Evolutionary conservation across 352 stramenopile species (phyloP).

Genomic region (Globisporangium heterothallicum): DNA sequence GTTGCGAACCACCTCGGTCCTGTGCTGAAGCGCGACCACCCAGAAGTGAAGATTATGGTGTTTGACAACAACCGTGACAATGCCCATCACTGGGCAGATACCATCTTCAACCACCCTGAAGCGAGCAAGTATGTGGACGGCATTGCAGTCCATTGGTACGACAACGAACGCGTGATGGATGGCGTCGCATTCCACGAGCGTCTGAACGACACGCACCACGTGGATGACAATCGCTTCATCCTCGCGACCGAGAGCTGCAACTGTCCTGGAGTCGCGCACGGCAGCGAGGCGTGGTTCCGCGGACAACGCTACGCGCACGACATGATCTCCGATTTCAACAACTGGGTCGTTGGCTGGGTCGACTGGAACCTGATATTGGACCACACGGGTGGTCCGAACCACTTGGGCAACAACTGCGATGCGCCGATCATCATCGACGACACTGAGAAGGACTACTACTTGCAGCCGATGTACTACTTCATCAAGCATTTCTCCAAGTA

Average conservation of each 20-base stretch:
- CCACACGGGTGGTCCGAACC: slow-evolving; percentile 84
- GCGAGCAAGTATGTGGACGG: slow-evolving; percentile 80
- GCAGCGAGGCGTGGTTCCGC: slow-evolving; percentile 70
- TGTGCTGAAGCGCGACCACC: slow-evolving; percentile 79
- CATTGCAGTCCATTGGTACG: slow-evolving; percentile 91
- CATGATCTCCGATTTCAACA: slow-evolving; percentile 89
- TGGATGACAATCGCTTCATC: slow-evolving; percentile 57
- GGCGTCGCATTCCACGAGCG: slow-evolving; percentile 65
- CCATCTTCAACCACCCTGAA: slow-evolving; percentile 56
- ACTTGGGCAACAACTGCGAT: slow-evolving; percentile 74
- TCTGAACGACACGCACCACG: slow-evolving; percentile 71
- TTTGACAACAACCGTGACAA: slow-evolving; percentile 89
- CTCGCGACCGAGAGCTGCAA: slow-evolving; percentile 74
- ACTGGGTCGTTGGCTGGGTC: slow-evolving; percentile 84
- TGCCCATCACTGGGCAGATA: slow-evolving; percentile 64
- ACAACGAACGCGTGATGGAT: slow-evolving; percentile 57
- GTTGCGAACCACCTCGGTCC: slow-evolving; percentile 83
- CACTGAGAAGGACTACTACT: slow-evolving; percentile 52
- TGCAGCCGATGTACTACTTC: slow-evolving; percentile 90
- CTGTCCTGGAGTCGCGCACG: slow-evolving; percentile 57
- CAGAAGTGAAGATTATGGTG: slow-evolving; percentile 87
- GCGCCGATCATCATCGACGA: slow-evolving; percentile 76
- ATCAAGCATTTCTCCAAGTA: slow-evolving; percentile 90
- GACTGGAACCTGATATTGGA: slow-evolving; percentile 93
- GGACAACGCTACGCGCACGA: slow-evolving; percentile 87